Evolutionary conservation across 2,329 filamentous ascomycete species (phyloP).

Genomic region (Moelleriella libera): DNA sequence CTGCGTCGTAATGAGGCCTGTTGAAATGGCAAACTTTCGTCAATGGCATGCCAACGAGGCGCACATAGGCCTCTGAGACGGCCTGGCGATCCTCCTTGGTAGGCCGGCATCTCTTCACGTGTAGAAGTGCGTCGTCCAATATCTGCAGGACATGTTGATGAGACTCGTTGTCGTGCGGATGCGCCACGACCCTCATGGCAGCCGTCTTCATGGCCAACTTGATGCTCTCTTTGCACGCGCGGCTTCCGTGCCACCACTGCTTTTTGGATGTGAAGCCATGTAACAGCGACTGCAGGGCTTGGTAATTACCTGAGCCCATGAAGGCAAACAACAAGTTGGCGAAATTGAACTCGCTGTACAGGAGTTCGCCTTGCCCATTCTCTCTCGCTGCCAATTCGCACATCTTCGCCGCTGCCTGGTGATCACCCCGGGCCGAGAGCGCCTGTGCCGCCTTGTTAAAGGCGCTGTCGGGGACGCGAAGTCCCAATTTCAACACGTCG

Average conservation of each 20-base stretch:
- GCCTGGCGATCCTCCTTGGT: constrained; percentile 6
- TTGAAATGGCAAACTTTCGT: not conserved
- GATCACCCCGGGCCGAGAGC: constrained; percentile 14
- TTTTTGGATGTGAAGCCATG: constrained; percentile 14
- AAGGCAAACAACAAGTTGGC: constrained; percentile 19
- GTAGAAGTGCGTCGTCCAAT: constrained; percentile 11
- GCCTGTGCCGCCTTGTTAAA: constrained; percentile 21
- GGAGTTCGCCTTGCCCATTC: constrained; percentile 20
- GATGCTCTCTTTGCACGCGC: constrained; percentile 21
- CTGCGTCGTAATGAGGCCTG: not conserved
- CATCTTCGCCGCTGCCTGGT: constrained; percentile 15
- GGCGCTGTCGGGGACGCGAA: constrained; percentile 18
- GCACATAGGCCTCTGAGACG: constrained; percentile 9
- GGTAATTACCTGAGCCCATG: constrained; percentile 16
- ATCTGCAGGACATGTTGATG: constrained; percentile 12
- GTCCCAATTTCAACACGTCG: constrained; percentile 12
- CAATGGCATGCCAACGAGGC: constrained; percentile 2
- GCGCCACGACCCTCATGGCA: constrained; percentile 11
- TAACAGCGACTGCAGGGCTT: constrained; percentile 16
- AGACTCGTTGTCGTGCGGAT: constrained; percentile 1
- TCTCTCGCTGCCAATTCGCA: constrained; percentile 20
- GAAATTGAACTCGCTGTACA: constrained; percentile 24
- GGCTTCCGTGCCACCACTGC: constrained; percentile 22
- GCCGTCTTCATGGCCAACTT: constrained; percentile 22
- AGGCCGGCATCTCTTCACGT: constrained; percentile 10